A percentile compares a stretch with the other conserved stretches of the same genome.
These are phyloP conservation scores for Schizothecium vesticola DNA, from an alignment of 495 filamentous ascomycete species.

Conservation along the genomic window DNA sequence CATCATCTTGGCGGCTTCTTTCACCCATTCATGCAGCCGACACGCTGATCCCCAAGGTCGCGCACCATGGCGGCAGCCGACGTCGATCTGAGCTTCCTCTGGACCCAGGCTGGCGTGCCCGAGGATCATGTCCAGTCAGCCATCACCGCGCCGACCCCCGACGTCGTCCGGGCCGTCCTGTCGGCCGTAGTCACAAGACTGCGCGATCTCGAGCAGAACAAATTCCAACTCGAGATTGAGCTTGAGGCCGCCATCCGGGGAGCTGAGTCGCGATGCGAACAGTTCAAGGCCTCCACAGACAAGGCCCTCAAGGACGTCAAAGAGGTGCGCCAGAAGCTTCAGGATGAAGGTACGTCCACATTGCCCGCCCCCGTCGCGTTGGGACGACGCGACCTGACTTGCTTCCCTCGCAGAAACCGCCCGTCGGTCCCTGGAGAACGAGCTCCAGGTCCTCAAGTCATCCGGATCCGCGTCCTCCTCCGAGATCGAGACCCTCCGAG, in stretches of 20 bases:
- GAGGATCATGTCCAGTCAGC: conserved; percentile 60
- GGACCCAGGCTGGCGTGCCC: conserved; percentile 67
- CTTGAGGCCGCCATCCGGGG: conserved; percentile 79
- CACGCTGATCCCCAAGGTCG: conserved; percentile 17
- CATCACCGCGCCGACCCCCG: conserved; percentile 67
- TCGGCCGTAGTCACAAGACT: conserved; percentile 64
- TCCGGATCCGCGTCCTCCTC: conserved; percentile 69
- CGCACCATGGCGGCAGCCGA: conserved; percentile 67
- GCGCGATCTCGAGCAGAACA: conserved; percentile 78
- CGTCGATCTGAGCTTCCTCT: conserved; percentile 69
- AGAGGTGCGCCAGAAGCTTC: conserved; percentile 70
- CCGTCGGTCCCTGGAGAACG: conserved; percentile 59
- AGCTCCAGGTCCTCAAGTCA: conserved; percentile 73
- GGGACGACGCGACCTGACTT: conserved; percentile 2
- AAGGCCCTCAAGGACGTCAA: conserved; percentile 76
- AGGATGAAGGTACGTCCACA: conserved; percentile 64
- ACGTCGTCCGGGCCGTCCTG: conserved; percentile 67
- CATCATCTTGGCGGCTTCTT: background rate
- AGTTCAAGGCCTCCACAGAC: conserved; percentile 71
- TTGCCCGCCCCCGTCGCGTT: background rate
- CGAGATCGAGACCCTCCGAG: conserved; percentile 67
- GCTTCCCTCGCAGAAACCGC: conserved; percentile 25
- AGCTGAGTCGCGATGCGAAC: conserved; percentile 72
- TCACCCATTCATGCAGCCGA: conserved; percentile 4
- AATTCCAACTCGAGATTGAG: conserved; percentile 83